phyloP scores from a whole-genome alignment of 2,329 filamentous ascomycete genomes.

The Aspergillus uvarum region DNA sequence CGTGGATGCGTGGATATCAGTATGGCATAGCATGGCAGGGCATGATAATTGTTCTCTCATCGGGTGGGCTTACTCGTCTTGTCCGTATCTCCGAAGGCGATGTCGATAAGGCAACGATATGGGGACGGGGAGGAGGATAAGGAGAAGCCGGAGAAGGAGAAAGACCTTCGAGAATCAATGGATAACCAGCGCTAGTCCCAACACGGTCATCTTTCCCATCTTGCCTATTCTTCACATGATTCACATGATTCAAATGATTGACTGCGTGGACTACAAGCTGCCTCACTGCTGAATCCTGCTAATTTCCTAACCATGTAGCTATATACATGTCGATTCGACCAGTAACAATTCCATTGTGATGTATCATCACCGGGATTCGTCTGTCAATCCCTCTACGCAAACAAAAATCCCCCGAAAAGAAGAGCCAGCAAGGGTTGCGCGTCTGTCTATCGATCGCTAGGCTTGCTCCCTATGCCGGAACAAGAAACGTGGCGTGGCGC shows the following conservation, averaged over 20 bases:
- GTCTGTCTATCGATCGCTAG: conserved; percentile 3
- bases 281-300: too few relatives aligned
- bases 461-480: neutral
- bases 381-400: neutral
- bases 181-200: neutral
- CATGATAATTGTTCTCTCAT: too few relatives aligned
- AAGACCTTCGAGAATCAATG: neutral
- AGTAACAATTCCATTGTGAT: conserved; percentile 2
- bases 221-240: too few relatives aligned
- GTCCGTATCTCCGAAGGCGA: neutral
- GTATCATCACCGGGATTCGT: neutral
- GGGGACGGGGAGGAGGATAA: neutral
- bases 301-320: too few relatives aligned
- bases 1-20: neutral
- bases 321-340: conserved; percentile 1
- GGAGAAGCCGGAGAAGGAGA: neutral
- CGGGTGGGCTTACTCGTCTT: neutral
- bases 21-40: neutral
- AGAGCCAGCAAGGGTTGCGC: neutral
- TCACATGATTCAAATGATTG: too few relatives aligned
- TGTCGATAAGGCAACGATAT: neutral
- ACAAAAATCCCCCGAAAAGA: neutral
- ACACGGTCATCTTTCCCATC: neutral
- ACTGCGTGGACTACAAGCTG: too few relatives aligned
- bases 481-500: conserved; percentile 7